Evolutionary conservation across 192 early-diverging fungal genomes (phyloP).

Genomic region (Helicostylum pulchrum): DNA sequence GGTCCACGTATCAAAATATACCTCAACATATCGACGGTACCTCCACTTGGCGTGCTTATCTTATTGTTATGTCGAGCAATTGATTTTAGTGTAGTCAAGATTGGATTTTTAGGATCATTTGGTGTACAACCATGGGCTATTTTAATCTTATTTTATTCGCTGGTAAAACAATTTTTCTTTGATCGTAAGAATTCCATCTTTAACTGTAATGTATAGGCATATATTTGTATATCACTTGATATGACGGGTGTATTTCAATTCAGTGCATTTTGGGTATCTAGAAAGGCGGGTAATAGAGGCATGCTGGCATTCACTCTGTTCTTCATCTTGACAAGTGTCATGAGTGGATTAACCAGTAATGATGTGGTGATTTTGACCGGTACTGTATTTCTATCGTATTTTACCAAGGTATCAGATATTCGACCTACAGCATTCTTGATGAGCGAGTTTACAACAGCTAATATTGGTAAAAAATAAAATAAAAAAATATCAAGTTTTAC

Average conservation of each 20-base stretch:
- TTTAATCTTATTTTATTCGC: conserved; percentile 76
- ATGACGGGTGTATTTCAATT: conserved; percentile 77
- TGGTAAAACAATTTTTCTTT: conserved; percentile 34
- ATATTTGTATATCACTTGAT: conserved; percentile 83
- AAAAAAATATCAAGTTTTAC: neutral
- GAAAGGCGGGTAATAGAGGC: conserved; percentile 54
- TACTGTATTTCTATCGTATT: conserved; percentile 78
- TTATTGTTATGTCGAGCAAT: conserved; percentile 63
- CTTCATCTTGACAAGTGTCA: conserved; percentile 64
- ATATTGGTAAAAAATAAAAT: conserved; percentile 50
- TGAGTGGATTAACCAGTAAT: conserved; percentile 76
- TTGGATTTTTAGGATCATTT: conserved; percentile 58
- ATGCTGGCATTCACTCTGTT: conserved; percentile 65
- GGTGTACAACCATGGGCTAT: conserved; percentile 79
- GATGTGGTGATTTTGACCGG: conserved; percentile 81
- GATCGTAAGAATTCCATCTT: neutral
- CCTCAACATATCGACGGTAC: conserved; percentile 70
- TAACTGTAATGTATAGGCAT: conserved; percentile 44
- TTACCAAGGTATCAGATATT: conserved; percentile 61
- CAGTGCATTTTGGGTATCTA: conserved; percentile 72
- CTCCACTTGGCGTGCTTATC: conserved; percentile 64
- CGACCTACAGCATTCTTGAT: conserved; percentile 66
- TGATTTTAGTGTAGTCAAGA: conserved; percentile 28
- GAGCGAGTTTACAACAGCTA: conserved; percentile 73
- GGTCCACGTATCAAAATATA: conserved; percentile 18